Evolutionary conservation across 305 asterid species (phyloP).

Genomic region (Coffea humblotiana): DNA sequence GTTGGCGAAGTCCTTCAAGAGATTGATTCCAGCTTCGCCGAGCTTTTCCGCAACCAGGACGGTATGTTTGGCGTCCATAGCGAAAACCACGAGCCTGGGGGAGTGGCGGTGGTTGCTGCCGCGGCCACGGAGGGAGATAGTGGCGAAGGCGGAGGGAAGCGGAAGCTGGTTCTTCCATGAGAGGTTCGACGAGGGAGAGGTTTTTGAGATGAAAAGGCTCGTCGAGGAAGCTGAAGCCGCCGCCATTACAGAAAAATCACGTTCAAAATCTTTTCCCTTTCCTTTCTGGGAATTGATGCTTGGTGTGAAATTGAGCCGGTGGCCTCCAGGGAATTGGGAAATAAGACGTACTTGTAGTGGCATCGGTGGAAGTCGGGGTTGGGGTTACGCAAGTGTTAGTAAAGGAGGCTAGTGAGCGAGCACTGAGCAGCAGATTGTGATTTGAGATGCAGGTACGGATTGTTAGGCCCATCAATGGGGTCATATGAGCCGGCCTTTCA

Average conservation of each 20-base stretch:
- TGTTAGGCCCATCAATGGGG: too few relatives aligned
- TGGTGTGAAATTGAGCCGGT: not conserved
- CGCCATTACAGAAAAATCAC: constrained; percentile 16
- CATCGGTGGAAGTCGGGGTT: not conserved
- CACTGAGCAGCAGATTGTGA: not conserved
- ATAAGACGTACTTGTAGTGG: not conserved
- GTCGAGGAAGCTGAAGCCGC: constrained; percentile 59
- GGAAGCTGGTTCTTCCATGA: constrained; percentile 48
- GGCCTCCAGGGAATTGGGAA: not conserved
- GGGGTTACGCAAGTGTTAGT: not conserved
- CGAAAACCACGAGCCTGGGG: constrained; percentile 50
- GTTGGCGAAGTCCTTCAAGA: constrained; percentile 60
- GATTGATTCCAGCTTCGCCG: constrained; percentile 71
- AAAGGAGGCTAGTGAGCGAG: not conserved
- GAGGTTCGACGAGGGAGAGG: constrained; percentile 39
- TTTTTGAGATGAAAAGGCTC: constrained; percentile 37
- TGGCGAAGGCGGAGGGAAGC: constrained; percentile 39
- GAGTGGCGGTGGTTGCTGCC: constrained; percentile 24
- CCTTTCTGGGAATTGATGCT: not conserved
- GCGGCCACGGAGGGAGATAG: constrained; percentile 34
- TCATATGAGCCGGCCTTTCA: too few relatives aligned
- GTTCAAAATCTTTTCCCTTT: not conserved
- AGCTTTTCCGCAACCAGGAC: constrained; percentile 86
- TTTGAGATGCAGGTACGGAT: not conserved
- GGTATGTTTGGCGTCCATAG: constrained; percentile 89